A percentile compares a stretch with the other conserved stretches of the same genome.
Conservation (phyloP, 164 flowering plant species). For the Vitis labrusca region DNA sequence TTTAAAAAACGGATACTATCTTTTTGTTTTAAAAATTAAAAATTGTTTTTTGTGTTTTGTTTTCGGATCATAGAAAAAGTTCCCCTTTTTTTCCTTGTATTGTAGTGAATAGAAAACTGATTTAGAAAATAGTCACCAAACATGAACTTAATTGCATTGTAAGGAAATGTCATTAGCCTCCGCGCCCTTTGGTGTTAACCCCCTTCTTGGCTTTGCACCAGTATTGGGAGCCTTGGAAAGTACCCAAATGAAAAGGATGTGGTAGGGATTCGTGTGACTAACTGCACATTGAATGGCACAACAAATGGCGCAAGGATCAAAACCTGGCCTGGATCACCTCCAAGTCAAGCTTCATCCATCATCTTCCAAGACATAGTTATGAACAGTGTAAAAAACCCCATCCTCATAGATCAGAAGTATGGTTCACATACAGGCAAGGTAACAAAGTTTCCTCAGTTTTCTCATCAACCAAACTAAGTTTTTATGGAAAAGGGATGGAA, state of each 20-base stretch:
- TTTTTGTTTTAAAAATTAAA: no score
- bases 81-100: no score
- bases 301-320: conserved; percentile 65
- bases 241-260: conserved; percentile 43
- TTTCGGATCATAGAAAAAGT: no score
- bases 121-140: no score
- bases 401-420: conserved; percentile 67
- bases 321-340: conserved; percentile 33
- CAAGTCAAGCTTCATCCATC: conserved; percentile 31
- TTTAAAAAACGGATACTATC: no score
- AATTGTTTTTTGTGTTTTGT: no score
- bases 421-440: conserved; percentile 24
- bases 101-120: no score
- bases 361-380: conserved; percentile 41
- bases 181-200: no score
- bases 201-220: conserved; percentile 14
- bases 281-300: conserved; percentile 47
- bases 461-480: not conserved
- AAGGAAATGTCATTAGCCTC: no score
- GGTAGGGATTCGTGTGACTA: conserved; percentile 26
- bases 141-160: no score
- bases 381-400: conserved; percentile 52
- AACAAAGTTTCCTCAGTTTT: no score
- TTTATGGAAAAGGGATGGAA: no score
- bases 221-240: conserved; percentile 74